Percentiles rank a stretch among this genome's conserved stretches.
These are phyloP conservation scores for Penicillium hordei DNA, from an alignment of 2,329 filamentous ascomycete species.

Conservation along the genomic window DNA sequence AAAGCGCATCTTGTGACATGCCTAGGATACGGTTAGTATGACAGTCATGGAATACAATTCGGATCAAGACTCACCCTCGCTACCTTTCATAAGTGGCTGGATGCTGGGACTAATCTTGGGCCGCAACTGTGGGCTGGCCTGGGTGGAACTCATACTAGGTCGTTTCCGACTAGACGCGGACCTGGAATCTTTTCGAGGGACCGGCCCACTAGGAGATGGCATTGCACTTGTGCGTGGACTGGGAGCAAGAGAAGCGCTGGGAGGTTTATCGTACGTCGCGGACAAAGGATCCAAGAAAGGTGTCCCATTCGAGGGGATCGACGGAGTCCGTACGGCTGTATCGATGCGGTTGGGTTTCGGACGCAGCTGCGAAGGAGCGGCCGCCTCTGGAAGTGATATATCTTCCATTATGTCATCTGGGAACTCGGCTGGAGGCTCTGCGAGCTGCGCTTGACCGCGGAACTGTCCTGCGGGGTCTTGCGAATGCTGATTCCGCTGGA, in stretches of 20 bases:
- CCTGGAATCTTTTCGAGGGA: constrained; percentile 49
- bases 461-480: constrained; percentile 41
- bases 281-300: constrained; percentile 44
- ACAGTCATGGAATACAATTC: constrained; percentile 6
- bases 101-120: constrained; percentile 93
- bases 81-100: constrained; percentile 79
- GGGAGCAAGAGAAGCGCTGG: constrained; percentile 42
- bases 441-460: constrained; percentile 34
- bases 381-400: constrained; percentile 72
- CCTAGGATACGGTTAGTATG: constrained; percentile 28
- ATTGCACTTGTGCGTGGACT: constrained; percentile 57
- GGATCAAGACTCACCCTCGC: constrained; percentile 53
- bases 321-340: constrained; percentile 51
- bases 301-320: constrained; percentile 65
- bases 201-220: constrained; percentile 51
- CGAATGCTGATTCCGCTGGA: constrained; percentile 53
- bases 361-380: constrained; percentile 46
- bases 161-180: constrained; percentile 59
- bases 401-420: constrained; percentile 62
- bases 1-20: constrained; percentile 62
- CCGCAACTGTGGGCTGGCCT: constrained; percentile 81
- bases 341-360: constrained; percentile 54
- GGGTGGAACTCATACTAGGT: constrained; percentile 66
- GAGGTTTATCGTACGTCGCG: constrained; percentile 29
- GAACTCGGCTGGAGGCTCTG: constrained; percentile 40